A percentile compares a stretch with the other conserved stretches of the same genome.
Evolutionary conservation across 768 basidiomycete species (phyloP).

Genomic region (Mrakia hoshinonis): DNA sequence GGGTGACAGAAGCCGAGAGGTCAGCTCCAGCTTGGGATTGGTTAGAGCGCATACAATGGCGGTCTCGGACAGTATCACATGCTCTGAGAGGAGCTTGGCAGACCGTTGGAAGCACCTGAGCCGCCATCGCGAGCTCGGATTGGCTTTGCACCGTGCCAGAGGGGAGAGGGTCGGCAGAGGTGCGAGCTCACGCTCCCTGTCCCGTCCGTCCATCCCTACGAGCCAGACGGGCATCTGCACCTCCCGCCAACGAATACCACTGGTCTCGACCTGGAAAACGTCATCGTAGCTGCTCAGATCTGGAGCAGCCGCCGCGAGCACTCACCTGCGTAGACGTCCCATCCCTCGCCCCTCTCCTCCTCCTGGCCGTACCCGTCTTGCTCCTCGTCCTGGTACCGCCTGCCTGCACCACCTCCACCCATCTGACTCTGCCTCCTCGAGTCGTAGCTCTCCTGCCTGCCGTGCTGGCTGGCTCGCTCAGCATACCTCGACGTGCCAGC

Average conservation of each 20-base stretch:
- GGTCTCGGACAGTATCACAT: no score
- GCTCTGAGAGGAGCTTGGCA: no score
- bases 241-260: no score
- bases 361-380: slow-evolving; percentile 7
- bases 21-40: background rate
- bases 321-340: slow-evolving; percentile 26
- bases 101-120: no score
- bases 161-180: background rate
- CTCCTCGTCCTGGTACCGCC: slow-evolving; percentile 1
- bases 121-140: no score
- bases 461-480: background rate
- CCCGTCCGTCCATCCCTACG: no score
- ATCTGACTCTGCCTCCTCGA: background rate
- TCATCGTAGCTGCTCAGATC: no score
- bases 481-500: slow-evolving; percentile 3
- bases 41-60: background rate
- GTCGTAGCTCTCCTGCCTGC: background rate
- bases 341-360: background rate
- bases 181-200: no score
- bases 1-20: background rate
- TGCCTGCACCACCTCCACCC: background rate
- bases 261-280: no score
- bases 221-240: no score
- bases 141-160: no score
- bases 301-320: background rate